These are phyloP conservation scores for Trametes cingulata DNA, from an alignment of 768 basidiomycete species.

Conservation along the genomic window DNA sequence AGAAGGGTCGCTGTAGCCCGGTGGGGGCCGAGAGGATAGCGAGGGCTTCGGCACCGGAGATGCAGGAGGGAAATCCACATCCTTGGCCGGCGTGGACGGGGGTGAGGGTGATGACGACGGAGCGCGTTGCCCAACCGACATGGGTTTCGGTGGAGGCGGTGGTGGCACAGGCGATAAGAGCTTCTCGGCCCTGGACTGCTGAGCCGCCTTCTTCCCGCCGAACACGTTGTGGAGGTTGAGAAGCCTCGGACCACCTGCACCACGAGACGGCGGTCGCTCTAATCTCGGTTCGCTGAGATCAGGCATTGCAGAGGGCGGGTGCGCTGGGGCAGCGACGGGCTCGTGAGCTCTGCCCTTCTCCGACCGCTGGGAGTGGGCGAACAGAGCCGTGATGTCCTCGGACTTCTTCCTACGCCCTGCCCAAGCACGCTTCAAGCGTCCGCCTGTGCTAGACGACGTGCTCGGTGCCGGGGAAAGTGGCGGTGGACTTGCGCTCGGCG, in stretches of 20 bases:
- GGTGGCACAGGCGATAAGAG: constrained; percentile 30
- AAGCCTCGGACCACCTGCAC: constrained; percentile 24
- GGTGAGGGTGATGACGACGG: constrained; percentile 10
- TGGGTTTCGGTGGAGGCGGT: constrained; percentile 34
- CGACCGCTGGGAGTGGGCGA: constrained; percentile 16
- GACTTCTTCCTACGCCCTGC: constrained; percentile 58
- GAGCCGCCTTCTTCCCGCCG: constrained; percentile 35
- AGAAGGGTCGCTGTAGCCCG: constrained; percentile 29
- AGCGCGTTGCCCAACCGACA: background rate
- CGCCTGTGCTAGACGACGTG: constrained; percentile 45
- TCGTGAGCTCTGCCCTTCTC: constrained; percentile 22
- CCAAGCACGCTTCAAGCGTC: constrained; percentile 60
- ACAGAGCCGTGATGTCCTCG: constrained; percentile 42
- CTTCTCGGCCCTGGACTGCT: constrained; percentile 10
- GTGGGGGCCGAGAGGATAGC: constrained; percentile 48
- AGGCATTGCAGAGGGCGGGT: constrained; percentile 18
- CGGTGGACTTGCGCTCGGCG: constrained; percentile 27
- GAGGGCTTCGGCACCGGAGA: constrained; percentile 45
- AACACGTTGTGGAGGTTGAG: constrained; percentile 39
- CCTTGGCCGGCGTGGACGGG: constrained; percentile 11
- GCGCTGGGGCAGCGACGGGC: background rate
- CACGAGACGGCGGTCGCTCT: constrained; percentile 38
- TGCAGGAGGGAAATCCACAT: constrained; percentile 44
- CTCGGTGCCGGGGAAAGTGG: constrained; percentile 27
- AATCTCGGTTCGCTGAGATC: constrained; percentile 18